Percentiles rank a stretch among this genome's conserved stretches.
Conservation (phyloP, 2,329 filamentous ascomycete species). For the Arthrobotrys musiformis region DNA sequence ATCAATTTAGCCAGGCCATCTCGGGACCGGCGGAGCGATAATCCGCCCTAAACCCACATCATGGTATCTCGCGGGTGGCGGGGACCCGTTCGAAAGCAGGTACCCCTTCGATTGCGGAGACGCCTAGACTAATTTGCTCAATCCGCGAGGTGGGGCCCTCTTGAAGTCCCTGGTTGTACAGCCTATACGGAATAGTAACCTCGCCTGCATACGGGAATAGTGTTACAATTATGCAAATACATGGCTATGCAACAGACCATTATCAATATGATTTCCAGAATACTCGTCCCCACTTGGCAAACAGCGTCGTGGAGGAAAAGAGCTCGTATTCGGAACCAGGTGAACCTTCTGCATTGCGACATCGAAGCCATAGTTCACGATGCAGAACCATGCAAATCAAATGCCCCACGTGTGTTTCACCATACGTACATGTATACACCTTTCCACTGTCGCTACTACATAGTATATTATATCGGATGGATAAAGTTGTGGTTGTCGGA, state of each 20-base stretch:
- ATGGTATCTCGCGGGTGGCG: background rate
- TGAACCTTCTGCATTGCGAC: conserved; percentile 9
- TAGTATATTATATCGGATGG: conserved; percentile 30
- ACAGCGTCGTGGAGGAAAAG: background rate
- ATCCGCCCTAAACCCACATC: conserved; percentile 25
- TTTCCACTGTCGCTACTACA: background rate
- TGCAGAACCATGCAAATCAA: background rate
- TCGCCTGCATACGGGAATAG: background rate
- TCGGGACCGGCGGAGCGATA: conserved; percentile 37
- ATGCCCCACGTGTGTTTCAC: conserved; percentile 20
- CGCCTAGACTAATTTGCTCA: background rate
- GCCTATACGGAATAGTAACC: conserved; percentile 7
- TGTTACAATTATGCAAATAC: conserved; percentile 13
- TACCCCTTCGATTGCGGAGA: background rate
- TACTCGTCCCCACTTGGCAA: background rate
- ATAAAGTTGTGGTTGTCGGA: conserved; percentile 39
- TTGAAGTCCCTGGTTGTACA: background rate
- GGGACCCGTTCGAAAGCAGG: background rate
- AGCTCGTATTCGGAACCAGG: conserved; percentile 9
- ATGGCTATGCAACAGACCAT: background rate
- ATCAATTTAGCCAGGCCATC: conserved; percentile 12
- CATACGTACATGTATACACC: background rate
- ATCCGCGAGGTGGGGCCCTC: background rate
- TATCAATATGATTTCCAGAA: background rate
- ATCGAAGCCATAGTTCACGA: conserved; percentile 14